A percentile compares a stretch with the other conserved stretches of the same genome.
These are phyloP conservation scores for Salix arbutifolia DNA, from an alignment of 345 rosid species.

Conservation along the genomic window DNA sequence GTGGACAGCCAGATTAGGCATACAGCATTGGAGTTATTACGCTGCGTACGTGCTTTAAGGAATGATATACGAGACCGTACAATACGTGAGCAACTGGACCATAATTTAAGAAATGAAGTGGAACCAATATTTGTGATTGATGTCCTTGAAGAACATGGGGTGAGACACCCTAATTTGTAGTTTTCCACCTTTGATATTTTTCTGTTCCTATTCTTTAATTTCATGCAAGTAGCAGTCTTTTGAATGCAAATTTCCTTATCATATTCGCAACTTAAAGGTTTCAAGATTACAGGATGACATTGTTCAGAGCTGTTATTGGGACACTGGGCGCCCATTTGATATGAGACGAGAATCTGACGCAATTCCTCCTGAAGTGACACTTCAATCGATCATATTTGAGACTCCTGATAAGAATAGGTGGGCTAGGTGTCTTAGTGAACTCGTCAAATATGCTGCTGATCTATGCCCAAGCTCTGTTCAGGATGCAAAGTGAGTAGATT, in stretches of 20 bases:
- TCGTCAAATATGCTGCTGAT: conserved; percentile 89
- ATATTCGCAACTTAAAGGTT: not conserved
- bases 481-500: conserved; percentile 74
- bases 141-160: conserved; percentile 99
- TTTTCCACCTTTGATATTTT: conserved; percentile 12
- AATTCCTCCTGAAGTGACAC: conserved; percentile 88
- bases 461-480: conserved; percentile 94
- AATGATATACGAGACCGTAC: conserved; percentile 71
- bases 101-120: conserved; percentile 61
- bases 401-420: conserved; percentile 96
- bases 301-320: conserved; percentile 96
- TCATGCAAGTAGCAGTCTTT: conserved; percentile 2
- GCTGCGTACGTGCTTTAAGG: conserved; percentile 93
- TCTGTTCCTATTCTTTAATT: not conserved
- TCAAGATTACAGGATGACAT: conserved; percentile 74
- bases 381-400: conserved; percentile 90
- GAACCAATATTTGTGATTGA: conserved; percentile 90
- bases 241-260: not conserved
- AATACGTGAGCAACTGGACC: conserved; percentile 53
- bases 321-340: conserved; percentile 90
- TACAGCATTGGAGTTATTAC: conserved; percentile 88
- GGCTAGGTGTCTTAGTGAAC: conserved; percentile 95
- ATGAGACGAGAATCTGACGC: conserved; percentile 81
- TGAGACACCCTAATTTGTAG: conserved; percentile 28
- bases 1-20: conserved; percentile 96